Conservation (phyloP, 345 rosid species). For the Sonneratia caseolaris region DNA sequence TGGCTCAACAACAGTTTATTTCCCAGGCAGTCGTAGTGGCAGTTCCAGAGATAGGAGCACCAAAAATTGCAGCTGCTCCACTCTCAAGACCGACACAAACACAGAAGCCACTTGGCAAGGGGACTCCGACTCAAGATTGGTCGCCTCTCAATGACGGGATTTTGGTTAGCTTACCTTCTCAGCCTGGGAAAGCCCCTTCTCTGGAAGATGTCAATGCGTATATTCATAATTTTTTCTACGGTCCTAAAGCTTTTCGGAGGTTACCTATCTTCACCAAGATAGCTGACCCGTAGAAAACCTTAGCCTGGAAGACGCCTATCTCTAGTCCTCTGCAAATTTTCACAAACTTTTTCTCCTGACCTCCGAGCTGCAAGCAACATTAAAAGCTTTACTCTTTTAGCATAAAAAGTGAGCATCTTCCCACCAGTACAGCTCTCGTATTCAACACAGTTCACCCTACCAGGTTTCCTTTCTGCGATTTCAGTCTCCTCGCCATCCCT, state of each 20-base stretch:
- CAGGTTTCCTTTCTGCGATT: background rate
- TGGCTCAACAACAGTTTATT: background rate
- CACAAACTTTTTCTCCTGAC: background rate
- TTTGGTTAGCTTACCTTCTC: too few relatives aligned
- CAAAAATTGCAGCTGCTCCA: slow-evolving; percentile 2
- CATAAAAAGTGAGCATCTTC: background rate
- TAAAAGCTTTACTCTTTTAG: background rate
- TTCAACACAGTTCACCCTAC: background rate
- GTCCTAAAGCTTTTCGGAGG: too few relatives aligned
- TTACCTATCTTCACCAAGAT: too few relatives aligned
- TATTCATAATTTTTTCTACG: too few relatives aligned
- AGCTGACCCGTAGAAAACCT: too few relatives aligned
- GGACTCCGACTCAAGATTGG: slow-evolving; percentile 26
- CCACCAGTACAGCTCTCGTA: background rate
- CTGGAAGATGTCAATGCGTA: too few relatives aligned
- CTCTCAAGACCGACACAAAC: slow-evolving; percentile 1
- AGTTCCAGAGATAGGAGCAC: background rate
- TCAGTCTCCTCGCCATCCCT: too few relatives aligned
- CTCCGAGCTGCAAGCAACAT: background rate
- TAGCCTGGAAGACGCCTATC: background rate
- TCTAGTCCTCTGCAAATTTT: background rate
- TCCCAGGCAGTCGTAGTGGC: background rate
- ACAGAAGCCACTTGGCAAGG: background rate
- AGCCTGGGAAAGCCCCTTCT: too few relatives aligned
- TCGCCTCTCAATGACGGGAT: slow-evolving; percentile 64